A percentile compares a stretch with the other conserved stretches of the same genome.
These are phyloP conservation scores for Monilinia laxa DNA, from an alignment of 2,329 filamentous ascomycete genomes.

Conservation along the genomic window DNA sequence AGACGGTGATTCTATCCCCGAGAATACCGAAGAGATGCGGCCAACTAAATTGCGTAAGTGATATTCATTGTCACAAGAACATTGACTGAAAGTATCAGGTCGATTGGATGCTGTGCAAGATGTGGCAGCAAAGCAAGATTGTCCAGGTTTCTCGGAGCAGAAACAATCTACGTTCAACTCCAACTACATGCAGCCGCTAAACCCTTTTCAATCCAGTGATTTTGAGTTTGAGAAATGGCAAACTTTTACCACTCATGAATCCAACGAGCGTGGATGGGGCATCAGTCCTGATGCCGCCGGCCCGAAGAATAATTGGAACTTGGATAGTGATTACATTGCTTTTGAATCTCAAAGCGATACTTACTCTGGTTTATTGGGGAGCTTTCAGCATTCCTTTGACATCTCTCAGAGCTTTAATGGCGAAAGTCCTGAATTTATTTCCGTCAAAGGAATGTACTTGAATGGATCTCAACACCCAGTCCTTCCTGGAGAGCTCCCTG, in stretches of 20 bases:
- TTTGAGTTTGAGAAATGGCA: conserved; percentile 4
- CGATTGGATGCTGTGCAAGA: neutral
- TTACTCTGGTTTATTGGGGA: neutral
- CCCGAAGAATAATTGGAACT: neutral
- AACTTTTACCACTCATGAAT: neutral
- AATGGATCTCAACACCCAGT: neutral
- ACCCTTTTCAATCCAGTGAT: neutral
- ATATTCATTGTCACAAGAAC: neutral
- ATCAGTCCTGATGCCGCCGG: neutral
- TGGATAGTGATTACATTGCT: neutral
- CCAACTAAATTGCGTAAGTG: conserved; percentile 1
- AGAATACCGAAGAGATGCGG: neutral
- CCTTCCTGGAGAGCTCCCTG: neutral
- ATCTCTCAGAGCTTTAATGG: neutral
- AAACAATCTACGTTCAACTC: neutral
- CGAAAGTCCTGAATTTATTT: neutral
- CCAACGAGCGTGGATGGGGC: neutral
- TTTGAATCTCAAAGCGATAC: neutral
- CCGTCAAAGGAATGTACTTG: neutral
- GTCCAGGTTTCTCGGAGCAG: neutral
- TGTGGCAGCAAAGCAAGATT: neutral
- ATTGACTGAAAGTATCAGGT: conserved; percentile 1
- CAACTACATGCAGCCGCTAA: neutral
- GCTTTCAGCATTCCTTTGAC: neutral
- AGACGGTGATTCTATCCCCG: neutral